Percentiles rank a stretch among this genome's conserved stretches.
phyloP scores from a whole-genome alignment of 2,329 filamentous ascomycete genomes.

The Fusarium oligoseptatum region DNA sequence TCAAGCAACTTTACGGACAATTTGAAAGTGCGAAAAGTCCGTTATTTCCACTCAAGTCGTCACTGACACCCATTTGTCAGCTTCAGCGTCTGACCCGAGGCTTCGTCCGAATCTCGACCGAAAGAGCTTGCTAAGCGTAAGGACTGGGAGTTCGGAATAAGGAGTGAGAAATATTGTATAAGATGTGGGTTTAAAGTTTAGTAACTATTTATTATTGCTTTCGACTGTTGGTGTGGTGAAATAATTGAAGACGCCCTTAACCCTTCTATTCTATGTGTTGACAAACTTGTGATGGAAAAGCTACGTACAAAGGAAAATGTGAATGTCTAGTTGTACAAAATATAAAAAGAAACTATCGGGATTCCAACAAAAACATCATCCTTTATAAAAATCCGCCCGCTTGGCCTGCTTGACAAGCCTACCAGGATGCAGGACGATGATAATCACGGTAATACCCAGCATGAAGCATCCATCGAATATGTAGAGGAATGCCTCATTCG shows the following conservation, averaged over 20 bases:
- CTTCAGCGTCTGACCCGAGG: neutral
- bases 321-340: neutral
- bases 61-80: neutral
- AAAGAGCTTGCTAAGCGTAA: neutral
- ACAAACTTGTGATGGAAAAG: neutral
- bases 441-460: conserved; percentile 31
- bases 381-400: neutral
- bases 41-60: neutral
- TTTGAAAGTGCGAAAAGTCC: neutral
- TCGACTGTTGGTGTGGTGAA: neutral
- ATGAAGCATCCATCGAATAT: conserved; percentile 49
- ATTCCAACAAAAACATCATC: neutral
- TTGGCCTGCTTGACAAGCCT: conserved; percentile 1
- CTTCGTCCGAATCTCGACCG: conserved; percentile 6
- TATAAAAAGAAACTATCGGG: neutral
- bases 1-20: neutral
- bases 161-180: too few species aligned
- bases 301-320: neutral
- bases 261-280: neutral
- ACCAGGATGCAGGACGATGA: conserved; percentile 34
- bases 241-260: neutral
- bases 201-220: too few species aligned
- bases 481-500: conserved; percentile 61
- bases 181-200: neutral
- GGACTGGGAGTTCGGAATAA: neutral